phyloP scores from a whole-genome alignment of 805 yeast genomes.

The Starmerella kuoi region DNA sequence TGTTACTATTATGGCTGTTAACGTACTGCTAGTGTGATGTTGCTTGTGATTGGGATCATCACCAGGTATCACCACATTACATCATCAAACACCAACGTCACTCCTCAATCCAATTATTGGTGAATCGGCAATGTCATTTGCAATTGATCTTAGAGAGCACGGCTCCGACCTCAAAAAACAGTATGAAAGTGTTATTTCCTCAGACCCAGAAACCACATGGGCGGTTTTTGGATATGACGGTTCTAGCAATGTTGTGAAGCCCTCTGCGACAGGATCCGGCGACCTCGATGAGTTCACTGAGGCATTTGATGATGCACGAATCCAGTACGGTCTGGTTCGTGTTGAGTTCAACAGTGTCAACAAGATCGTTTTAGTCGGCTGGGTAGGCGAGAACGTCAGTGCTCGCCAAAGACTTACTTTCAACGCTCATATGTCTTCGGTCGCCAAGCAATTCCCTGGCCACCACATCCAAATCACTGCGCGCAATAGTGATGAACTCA shows the following conservation, averaged over 20 bases:
- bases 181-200: conserved; percentile 69
- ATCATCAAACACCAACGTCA: too few species aligned
- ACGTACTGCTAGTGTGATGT: too few species aligned
- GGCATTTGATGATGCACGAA: conserved; percentile 72
- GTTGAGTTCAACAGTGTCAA: conserved; percentile 83
- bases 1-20: too few species aligned
- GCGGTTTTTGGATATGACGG: conserved; percentile 69
- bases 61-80: too few species aligned
- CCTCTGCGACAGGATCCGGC: conserved; percentile 42
- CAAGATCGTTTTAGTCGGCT: conserved; percentile 75
- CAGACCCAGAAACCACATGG: conserved; percentile 59
- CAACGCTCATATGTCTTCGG: conserved; percentile 32
- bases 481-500: conserved; percentile 83
- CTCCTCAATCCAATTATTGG: too few species aligned
- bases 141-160: conserved; percentile 49
- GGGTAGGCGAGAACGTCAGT: conserved; percentile 92
- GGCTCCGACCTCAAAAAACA: conserved; percentile 62
- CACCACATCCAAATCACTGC: conserved; percentile 96
- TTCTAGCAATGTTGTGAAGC: conserved; percentile 34
- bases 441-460: conserved; percentile 39
- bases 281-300: conserved; percentile 66
- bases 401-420: conserved; percentile 34
- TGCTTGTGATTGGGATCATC: too few species aligned
- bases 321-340: conserved; percentile 82
- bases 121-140: conserved; percentile 24